A percentile compares a stretch with the other conserved stretches of the same genome.
phyloP scores from a whole-genome alignment of 495 filamentous ascomycete species.

The Hypoxylon perforatum region DNA sequence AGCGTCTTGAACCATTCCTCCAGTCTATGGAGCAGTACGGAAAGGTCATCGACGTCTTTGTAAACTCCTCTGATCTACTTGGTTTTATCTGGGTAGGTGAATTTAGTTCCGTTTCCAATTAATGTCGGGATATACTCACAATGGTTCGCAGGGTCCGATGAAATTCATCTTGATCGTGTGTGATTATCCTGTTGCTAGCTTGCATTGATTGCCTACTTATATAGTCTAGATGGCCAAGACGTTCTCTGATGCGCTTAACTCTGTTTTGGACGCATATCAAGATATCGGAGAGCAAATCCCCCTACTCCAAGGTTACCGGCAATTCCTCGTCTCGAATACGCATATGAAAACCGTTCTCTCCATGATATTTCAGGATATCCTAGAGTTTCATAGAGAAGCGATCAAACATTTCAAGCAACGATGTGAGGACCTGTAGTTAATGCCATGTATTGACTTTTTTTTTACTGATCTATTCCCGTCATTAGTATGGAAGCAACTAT shows the following conservation, averaged over 20 bases:
- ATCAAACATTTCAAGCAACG: conserved; percentile 41
- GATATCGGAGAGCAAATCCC: conserved; percentile 55
- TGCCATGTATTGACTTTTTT: too few relatives aligned
- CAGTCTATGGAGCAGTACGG: conserved; percentile 49
- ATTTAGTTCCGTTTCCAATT: too few relatives aligned
- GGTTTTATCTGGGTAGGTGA: conserved; percentile 48
- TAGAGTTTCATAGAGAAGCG: conserved; percentile 49
- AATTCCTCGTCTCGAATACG: conserved; percentile 1
- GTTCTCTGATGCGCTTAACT: conserved; percentile 46
- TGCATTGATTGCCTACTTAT: too few relatives aligned
- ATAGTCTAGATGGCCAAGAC: neutral
- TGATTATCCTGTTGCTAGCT: neutral
- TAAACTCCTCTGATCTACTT: conserved; percentile 45
- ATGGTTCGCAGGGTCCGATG: conserved; percentile 5
- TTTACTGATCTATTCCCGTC: neutral
- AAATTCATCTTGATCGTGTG: conserved; percentile 17
- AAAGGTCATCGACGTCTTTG: conserved; percentile 50
- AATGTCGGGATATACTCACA: too few relatives aligned
- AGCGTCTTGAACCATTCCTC: conserved; percentile 45
- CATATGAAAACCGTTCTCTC: conserved; percentile 24
- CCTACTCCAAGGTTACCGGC: conserved; percentile 43
- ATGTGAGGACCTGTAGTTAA: conserved; percentile 3
- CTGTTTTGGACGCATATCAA: conserved; percentile 54
- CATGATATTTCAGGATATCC: conserved; percentile 51
- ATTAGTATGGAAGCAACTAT: neutral